phyloP scores from a whole-genome alignment of 768 basidiomycete genomes.

The Cyclocybe aegerita region DNA sequence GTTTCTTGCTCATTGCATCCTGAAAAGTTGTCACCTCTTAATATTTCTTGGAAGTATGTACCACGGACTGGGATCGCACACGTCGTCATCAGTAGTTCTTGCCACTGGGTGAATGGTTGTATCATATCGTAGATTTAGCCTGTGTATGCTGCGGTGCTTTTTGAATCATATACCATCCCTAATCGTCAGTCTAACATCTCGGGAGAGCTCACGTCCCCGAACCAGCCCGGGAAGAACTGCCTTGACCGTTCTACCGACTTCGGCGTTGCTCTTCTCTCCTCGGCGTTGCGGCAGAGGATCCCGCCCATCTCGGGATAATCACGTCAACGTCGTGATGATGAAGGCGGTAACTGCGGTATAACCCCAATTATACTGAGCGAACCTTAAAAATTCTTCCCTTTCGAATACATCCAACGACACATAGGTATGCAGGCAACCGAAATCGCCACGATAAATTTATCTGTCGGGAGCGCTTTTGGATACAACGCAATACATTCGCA shows the following conservation, averaged over 20 bases:
- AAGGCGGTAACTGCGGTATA: conserved; percentile 2
- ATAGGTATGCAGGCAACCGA: no score
- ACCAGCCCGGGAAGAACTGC: no score
- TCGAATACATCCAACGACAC: neutral
- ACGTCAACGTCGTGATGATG: conserved; percentile 8
- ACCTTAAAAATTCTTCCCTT: conserved; percentile 7
- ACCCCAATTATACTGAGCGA: neutral
- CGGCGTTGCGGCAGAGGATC: neutral
- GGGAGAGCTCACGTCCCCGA: no score
- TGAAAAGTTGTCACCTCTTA: neutral
- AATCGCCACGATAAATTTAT: no score
- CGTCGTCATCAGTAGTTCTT: neutral
- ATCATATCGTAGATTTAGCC: neutral
- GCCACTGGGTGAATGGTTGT: conserved; percentile 3
- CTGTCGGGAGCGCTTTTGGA: no score
- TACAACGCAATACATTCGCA: no score
- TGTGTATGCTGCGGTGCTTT: no score
- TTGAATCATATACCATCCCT: no score
- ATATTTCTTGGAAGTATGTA: conserved; percentile 20
- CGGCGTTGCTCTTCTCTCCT: no score
- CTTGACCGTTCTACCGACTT: no score
- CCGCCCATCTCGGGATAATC: conserved; percentile 26
- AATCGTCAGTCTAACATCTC: no score
- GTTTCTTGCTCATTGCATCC: conserved; percentile 1
- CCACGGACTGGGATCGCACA: conserved; percentile 4